These are phyloP conservation scores for Testicularia cyperi DNA, from an alignment of 1,284 basidiomycete species.

Conservation along the genomic window DNA sequence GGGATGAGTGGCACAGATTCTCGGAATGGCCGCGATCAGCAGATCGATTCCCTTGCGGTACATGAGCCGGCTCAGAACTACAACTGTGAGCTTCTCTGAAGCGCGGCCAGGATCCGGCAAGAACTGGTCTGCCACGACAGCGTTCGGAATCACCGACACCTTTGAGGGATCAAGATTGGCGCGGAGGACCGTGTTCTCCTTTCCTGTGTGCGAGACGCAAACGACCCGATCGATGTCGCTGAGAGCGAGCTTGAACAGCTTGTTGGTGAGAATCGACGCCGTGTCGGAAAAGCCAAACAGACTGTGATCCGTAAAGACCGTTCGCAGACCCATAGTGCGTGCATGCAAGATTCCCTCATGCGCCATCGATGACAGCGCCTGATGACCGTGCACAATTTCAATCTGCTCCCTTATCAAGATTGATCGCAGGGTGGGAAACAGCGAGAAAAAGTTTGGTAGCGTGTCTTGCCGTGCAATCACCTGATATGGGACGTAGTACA, in stretches of 20 bases:
- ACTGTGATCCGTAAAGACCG: constrained; percentile 95
- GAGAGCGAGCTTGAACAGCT: constrained; percentile 81
- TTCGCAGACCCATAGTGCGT: constrained; percentile 66
- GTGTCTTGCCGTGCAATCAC: constrained; percentile 75
- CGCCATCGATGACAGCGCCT: constrained; percentile 81
- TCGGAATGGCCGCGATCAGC: constrained; percentile 84
- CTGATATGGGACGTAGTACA: constrained; percentile 88
- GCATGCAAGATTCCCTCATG: constrained; percentile 91
- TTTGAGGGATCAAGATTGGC: constrained; percentile 65
- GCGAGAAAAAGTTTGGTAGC: constrained; percentile 88
- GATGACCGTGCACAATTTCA: constrained; percentile 87
- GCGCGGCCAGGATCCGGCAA: constrained; percentile 64
- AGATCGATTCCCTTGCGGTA: constrained; percentile 97
- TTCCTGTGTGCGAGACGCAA: constrained; percentile 90
- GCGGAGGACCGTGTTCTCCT: constrained; percentile 89
- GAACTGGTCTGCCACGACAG: constrained; percentile 85
- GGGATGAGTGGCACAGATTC: constrained; percentile 80
- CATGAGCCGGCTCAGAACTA: constrained; percentile 89
- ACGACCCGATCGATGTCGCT: constrained; percentile 90
- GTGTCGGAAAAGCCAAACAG: constrained; percentile 95
- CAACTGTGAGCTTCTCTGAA: constrained; percentile 69
- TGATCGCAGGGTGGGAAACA: constrained; percentile 83
- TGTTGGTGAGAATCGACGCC: constrained; percentile 94
- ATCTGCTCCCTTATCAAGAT: constrained; percentile 86
- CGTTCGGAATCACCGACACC: constrained; percentile 74